Evolutionary conservation across 2,329 filamentous ascomycete genomes (phyloP), one percentile per base, ranked within the genome.

Genomic region (Macrophomina phaseolina): DNA sequence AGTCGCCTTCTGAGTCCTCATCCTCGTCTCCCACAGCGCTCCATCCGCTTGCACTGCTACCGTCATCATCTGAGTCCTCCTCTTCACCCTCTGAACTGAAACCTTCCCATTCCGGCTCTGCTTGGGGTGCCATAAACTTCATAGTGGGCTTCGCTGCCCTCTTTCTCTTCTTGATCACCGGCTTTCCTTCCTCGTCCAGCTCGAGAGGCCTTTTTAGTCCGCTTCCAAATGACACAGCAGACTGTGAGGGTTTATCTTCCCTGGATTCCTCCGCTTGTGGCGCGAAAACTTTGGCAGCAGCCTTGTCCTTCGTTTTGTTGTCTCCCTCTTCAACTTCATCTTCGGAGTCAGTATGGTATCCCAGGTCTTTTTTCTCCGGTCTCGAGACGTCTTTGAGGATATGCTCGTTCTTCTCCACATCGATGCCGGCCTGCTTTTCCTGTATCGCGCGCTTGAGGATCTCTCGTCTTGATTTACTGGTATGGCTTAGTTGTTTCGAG

Each of bases 161-260:
- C 78, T 94, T 93, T 62, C 93, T 86, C 76, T 93, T 95, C 74
- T 91, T 90, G 62, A 98, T 88, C 2, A 97, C 83, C 0, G 94
- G 95, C 65, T 88, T 88, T 6, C 94, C 93, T 67, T 90, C 88
- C 1, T 92, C 89, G 69, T 92, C 93, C 9, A 93, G 71, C 52
- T 97, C 91, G 11, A 99, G 82, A 1, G 94, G 93, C 49, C 94
- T 86, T 77, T 98, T 98, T 67, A 99, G 79, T 6, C 95, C 95
- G 68, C 89, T 90, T 23, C 95, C 95, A 2, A 73, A 65, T 34
- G 67, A 38, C 14, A 69, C 53, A 16, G 65, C 61, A 55, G 45
- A 28, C 5, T 42, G 34, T n/a, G 53, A 23, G 1, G 53, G 23
- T 28, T 61, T 42, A 12, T 46, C 42, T 5, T 62, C 34, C 6